Evolutionary conservation across 805 yeast genomes (phyloP).

Genomic region (Myxozyma geophila): DNA sequence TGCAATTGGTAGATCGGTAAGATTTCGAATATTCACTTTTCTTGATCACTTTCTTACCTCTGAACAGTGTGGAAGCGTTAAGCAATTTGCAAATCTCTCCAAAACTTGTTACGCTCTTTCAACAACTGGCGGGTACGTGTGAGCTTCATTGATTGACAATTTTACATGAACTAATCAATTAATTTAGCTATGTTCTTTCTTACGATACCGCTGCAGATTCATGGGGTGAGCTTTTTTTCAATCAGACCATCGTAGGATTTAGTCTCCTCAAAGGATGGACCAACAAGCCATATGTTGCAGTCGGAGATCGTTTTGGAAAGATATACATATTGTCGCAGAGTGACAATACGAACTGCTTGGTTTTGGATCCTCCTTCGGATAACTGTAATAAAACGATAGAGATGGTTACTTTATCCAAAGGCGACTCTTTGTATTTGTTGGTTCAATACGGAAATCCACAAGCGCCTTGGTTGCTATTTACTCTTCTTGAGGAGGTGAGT

Average conservation of each 20-base stretch:
- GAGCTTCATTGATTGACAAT: not conserved
- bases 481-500: conserved; percentile 40
- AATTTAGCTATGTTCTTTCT: conserved; percentile 7
- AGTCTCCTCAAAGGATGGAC: conserved; percentile 52
- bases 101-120: conserved; percentile 36
- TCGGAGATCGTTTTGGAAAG: conserved; percentile 44
- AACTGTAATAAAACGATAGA: conserved; percentile 20
- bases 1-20: conserved; percentile 2
- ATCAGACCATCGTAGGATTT: conserved; percentile 47
- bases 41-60: not conserved
- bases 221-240: conserved; percentile 44
- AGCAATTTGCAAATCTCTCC: conserved; percentile 17
- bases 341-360: conserved; percentile 3
- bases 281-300: conserved; percentile 12
- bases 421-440: conserved; percentile 44
- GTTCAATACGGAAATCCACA: conserved; percentile 72
- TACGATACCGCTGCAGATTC: conserved; percentile 8
- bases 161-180: not conserved
- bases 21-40: not conserved
- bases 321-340: conserved; percentile 39
- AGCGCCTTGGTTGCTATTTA: conserved; percentile 54
- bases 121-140: conserved; percentile 40
- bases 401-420: conserved; percentile 31
- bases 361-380: conserved; percentile 20
- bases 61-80: conserved; percentile 21